Conservation (phyloP, 2,329 filamentous ascomycete genomes). For the Orbilia ellipsospora region DNA sequence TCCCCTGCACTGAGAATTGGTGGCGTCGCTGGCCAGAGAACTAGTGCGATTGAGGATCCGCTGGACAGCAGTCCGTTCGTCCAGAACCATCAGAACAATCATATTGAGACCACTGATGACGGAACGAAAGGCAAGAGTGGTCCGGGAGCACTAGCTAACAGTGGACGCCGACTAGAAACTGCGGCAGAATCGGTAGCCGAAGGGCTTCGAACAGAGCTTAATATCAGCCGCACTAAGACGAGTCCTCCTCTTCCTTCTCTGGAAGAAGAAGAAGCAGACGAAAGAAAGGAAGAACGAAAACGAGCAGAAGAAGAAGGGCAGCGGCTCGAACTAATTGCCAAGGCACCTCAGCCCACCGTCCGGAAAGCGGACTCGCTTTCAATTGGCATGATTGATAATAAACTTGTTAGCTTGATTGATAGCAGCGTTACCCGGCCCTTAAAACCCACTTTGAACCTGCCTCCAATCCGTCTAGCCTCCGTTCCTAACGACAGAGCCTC, state of each 20-base stretch:
- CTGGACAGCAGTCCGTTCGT: background rate
- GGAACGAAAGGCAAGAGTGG: background rate
- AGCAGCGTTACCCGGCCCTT: background rate
- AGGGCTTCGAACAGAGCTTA: conserved; percentile 14
- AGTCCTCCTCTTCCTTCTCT: too few species aligned
- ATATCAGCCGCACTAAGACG: conserved; percentile 17
- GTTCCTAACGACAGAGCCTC: conserved; percentile 29
- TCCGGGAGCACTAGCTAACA: background rate
- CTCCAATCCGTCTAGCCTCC: conserved; percentile 52
- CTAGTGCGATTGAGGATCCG: conserved; percentile 14
- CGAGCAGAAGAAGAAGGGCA: background rate
- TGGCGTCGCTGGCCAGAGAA: conserved; percentile 15
- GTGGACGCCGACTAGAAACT: conserved; percentile 9
- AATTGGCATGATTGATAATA: background rate
- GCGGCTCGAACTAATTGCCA: background rate
- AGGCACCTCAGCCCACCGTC: background rate
- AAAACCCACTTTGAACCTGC: conserved; percentile 48
- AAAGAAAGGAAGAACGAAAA: too few species aligned
- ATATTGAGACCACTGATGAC: too few species aligned
- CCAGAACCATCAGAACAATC: background rate
- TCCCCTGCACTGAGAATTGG: conserved; percentile 11
- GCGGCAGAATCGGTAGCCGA: conserved; percentile 10
- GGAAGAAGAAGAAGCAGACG: background rate
- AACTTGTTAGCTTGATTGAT: background rate
- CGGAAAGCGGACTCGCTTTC: conserved; percentile 11